Evolutionary conservation across 352 stramenopile species (phyloP).

Genomic region (Lagenidium giganteum): DNA sequence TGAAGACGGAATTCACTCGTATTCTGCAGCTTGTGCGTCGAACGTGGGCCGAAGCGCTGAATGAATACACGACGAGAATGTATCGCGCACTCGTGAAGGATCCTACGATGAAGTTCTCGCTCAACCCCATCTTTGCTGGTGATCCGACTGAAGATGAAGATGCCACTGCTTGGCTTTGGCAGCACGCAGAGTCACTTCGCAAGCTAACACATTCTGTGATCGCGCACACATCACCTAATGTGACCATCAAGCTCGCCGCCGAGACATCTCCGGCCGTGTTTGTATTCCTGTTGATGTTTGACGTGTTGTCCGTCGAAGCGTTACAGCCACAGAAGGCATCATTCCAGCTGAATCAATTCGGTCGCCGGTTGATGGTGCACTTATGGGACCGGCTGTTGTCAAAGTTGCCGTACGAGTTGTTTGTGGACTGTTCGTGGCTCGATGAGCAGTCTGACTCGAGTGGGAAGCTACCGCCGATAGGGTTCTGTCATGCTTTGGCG

Average conservation of each 20-base stretch:
- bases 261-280: constrained; percentile 42
- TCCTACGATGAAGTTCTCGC: too few relatives aligned
- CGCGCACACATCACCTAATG: too few relatives aligned
- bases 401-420: constrained; percentile 49
- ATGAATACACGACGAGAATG: background rate
- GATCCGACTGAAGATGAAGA: too few relatives aligned
- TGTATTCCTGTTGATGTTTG: constrained; percentile 50
- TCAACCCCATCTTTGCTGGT: too few relatives aligned
- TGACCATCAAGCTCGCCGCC: too few relatives aligned
- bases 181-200: too few relatives aligned
- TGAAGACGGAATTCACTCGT: background rate
- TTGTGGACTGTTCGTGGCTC: constrained; percentile 66
- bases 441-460: constrained; percentile 35
- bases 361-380: constrained; percentile 24
- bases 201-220: too few relatives aligned
- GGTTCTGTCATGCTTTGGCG: constrained; percentile 43
- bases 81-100: background rate
- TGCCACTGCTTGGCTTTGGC: too few relatives aligned
- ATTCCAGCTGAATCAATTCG: constrained; percentile 44
- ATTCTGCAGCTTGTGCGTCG: background rate
- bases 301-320: constrained; percentile 22
- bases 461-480: constrained; percentile 31
- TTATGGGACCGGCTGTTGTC: constrained; percentile 44
- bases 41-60: constrained; percentile 1
- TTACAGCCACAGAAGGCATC: constrained; percentile 18